These are phyloP conservation scores for Myxozyma geophila DNA, from an alignment of 805 yeast species.

Conservation along the genomic window DNA sequence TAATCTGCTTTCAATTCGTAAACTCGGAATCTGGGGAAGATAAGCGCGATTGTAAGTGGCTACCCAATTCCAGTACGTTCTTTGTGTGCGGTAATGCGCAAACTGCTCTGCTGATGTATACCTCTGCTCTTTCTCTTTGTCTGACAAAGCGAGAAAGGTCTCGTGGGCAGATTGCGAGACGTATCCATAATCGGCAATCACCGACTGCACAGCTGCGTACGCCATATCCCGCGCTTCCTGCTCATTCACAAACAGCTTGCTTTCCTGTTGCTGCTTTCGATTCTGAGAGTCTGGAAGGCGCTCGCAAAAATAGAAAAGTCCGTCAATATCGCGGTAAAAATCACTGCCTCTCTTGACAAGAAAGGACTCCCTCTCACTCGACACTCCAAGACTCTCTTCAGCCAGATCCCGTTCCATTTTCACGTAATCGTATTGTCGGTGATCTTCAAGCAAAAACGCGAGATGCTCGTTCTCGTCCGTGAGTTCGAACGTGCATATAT, in stretches of 20 bases:
- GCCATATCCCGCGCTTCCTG: conserved; percentile 10
- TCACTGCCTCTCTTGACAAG: conserved; percentile 15
- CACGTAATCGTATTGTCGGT: conserved; percentile 4
- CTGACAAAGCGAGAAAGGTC: background rate
- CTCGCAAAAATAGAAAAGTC: conserved; percentile 14
- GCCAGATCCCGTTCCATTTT: background rate
- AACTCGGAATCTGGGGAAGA: background rate
- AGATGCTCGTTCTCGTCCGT: conserved; percentile 7
- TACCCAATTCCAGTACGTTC: conserved; percentile 3
- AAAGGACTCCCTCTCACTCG: conserved; percentile 24
- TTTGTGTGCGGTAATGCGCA: conserved; percentile 6
- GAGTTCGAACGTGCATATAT: conserved; percentile 25
- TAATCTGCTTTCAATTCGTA: background rate
- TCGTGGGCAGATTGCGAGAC: conserved; percentile 12
- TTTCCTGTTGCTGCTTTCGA: background rate
- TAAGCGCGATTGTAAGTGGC: background rate
- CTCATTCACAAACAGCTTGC: background rate
- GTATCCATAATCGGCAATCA: conserved; percentile 19
- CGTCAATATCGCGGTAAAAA: conserved; percentile 28
- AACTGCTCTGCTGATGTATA: conserved; percentile 1
- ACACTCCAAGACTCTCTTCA: background rate
- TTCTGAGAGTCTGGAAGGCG: background rate
- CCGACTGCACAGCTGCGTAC: conserved; percentile 19
- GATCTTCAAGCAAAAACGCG: conserved; percentile 23
- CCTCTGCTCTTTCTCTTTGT: background rate